Conservation (phyloP, 208 protist species). For the Acanthamoeba rhysodes region DNA sequence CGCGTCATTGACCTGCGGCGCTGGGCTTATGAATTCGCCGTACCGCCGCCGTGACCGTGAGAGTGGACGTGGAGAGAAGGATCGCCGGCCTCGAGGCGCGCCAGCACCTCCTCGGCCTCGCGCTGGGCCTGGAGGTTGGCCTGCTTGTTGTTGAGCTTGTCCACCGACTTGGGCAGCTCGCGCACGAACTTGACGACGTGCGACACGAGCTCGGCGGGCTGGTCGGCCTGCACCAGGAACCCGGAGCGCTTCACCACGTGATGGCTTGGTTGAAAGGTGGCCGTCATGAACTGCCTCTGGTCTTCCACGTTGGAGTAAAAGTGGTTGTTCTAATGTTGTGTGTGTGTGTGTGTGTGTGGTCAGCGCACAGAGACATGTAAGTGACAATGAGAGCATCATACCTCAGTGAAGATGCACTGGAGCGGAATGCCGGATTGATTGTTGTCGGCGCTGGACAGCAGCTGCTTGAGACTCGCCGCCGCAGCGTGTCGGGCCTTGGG, state of each 20-base stretch:
- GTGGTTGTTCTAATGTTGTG: constrained; percentile 2
- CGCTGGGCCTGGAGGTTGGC: constrained; percentile 54
- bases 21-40: background rate
- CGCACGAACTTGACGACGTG: constrained; percentile 27
- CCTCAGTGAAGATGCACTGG: constrained; percentile 17
- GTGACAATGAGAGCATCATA: background rate
- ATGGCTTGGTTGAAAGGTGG: background rate
- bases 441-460: constrained; percentile 1
- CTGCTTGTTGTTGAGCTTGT: constrained; percentile 68
- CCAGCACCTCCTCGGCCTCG: constrained; percentile 26
- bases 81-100: constrained; percentile 2
- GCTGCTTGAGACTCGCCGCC: background rate
- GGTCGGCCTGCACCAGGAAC: constrained; percentile 28
- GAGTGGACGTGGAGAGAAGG: background rate
- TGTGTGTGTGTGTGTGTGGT: background rate
- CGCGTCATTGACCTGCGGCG: background rate
- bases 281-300: background rate
- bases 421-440: constrained; percentile 9
- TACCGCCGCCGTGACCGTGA: constrained; percentile 17
- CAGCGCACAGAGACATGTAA: background rate
- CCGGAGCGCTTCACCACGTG: constrained; percentile 20
- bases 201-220: constrained; percentile 6
- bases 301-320: constrained; percentile 47
- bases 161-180: background rate
- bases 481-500: background rate